Conservation (phyloP, 179 eudicot genomes). For the Silene noctiflora region DNA sequence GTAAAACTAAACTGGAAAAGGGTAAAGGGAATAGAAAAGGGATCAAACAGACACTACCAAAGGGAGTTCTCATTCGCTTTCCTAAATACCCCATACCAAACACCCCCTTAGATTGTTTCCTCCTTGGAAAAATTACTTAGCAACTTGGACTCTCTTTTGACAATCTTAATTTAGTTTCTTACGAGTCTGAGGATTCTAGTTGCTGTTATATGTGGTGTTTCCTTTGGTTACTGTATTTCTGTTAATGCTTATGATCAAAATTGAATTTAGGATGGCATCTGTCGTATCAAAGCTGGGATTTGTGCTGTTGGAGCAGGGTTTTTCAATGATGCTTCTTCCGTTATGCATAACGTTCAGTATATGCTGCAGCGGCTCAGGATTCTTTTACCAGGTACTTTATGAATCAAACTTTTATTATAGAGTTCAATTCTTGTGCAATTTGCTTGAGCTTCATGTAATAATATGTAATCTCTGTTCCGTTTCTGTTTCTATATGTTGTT, state of each 20-base stretch:
- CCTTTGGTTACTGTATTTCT: slow-evolving; percentile 7
- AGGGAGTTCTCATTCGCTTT: no score
- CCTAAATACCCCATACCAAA: no score
- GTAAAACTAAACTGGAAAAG: no score
- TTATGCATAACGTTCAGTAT: slow-evolving; percentile 70
- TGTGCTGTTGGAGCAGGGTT: slow-evolving; percentile 87
- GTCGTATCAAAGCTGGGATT: slow-evolving; percentile 98
- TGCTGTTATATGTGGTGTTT: background rate
- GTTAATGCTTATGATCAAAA: slow-evolving; percentile 7
- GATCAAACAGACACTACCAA: no score
- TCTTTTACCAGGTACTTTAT: slow-evolving; percentile 71
- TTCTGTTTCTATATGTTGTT: background rate
- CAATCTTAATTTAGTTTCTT: background rate
- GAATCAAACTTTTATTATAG: background rate
- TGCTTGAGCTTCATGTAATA: background rate
- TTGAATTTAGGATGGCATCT: slow-evolving; percentile 74
- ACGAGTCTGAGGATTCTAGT: background rate
- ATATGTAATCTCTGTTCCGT: background rate
- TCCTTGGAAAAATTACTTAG: background rate
- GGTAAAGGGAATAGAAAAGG: no score
- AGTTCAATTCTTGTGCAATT: background rate
- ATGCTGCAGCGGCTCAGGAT: slow-evolving; percentile 85
- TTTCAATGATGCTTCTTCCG: slow-evolving; percentile 70
- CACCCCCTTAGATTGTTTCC: background rate
- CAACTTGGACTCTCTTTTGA: background rate